Evolutionary conservation across 495 filamentous ascomycete species (phyloP).

Genomic region (Hypomontagnella submonticulosa): DNA sequence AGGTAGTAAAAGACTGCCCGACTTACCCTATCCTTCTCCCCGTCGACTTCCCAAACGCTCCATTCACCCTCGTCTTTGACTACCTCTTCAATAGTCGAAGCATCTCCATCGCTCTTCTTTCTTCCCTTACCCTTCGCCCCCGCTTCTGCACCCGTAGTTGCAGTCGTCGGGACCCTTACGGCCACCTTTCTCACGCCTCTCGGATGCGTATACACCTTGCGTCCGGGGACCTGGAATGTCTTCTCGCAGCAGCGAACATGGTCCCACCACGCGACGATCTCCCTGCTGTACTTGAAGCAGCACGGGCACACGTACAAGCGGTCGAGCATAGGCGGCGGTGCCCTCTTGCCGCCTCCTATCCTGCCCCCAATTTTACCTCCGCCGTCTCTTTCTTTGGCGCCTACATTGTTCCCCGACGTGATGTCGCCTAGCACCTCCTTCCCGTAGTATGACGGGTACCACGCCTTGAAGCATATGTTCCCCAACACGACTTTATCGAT

Average conservation of each 20-base stretch:
- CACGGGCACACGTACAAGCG: constrained; percentile 87
- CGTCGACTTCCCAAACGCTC: constrained; percentile 91
- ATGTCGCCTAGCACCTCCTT: constrained; percentile 75
- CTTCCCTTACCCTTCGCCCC: constrained; percentile 52
- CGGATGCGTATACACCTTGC: constrained; percentile 62
- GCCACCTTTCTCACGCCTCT: constrained; percentile 49
- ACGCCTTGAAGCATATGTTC: constrained; percentile 76
- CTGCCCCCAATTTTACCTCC: constrained; percentile 33
- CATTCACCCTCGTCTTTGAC: constrained; percentile 64
- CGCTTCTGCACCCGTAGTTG: not conserved
- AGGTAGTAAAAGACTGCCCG: not conserved
- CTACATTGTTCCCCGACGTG: constrained; percentile 30
- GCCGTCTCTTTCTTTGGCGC: constrained; percentile 40
- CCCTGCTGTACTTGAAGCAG: constrained; percentile 92
- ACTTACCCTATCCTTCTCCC: constrained; percentile 78
- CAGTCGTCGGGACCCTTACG: constrained; percentile 39
- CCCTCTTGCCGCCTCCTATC: constrained; percentile 51
- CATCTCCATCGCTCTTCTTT: constrained; percentile 50
- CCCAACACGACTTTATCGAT: constrained; percentile 81
- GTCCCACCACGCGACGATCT: constrained; percentile 67
- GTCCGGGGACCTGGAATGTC: constrained; percentile 53
- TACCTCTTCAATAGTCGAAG: constrained; percentile 61
- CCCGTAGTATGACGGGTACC: constrained; percentile 81
- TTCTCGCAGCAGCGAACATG: constrained; percentile 58
- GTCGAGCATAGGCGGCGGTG: constrained; percentile 58